These are phyloP conservation scores for Aspergillus texensis DNA, from an alignment of 2,329 filamentous ascomycete species.

Conservation along the genomic window DNA sequence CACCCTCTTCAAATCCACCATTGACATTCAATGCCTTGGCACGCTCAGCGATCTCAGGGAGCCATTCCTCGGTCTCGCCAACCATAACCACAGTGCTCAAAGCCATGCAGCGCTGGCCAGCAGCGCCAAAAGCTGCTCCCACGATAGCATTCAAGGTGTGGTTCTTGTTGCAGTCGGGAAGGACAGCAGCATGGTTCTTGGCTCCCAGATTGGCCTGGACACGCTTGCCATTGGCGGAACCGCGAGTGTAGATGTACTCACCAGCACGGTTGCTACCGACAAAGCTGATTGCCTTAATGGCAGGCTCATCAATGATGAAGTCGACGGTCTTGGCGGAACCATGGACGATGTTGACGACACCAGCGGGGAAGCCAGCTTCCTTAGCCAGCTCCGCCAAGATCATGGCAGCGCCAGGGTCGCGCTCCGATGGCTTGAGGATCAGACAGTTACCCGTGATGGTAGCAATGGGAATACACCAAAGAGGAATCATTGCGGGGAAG, in stretches of 20 bases:
- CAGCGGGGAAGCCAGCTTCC: constrained; percentile 66
- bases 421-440: constrained; percentile 68
- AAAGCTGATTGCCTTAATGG: constrained; percentile 70
- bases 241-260: constrained; percentile 69
- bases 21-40: constrained; percentile 63
- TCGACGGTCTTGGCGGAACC: constrained; percentile 67
- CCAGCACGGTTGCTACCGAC: constrained; percentile 70
- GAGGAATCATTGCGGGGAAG: constrained; percentile 72
- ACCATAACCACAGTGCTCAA: constrained; percentile 67
- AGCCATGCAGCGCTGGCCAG: constrained; percentile 71
- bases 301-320: constrained; percentile 69
- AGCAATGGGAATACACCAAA: constrained; percentile 68
- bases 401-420: constrained; percentile 67
- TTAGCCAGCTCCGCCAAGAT: constrained; percentile 66
- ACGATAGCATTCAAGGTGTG: constrained; percentile 67
- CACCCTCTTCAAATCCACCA: constrained; percentile 64
- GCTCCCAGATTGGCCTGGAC: constrained; percentile 70
- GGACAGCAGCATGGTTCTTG: constrained; percentile 69
- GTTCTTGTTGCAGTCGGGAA: constrained; percentile 71
- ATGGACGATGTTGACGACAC: constrained; percentile 69
- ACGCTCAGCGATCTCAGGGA: constrained; percentile 63
- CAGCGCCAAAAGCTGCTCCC: constrained; percentile 69
- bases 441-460: constrained; percentile 67
- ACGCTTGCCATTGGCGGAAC: constrained; percentile 70
- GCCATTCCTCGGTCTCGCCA: constrained; percentile 67